phyloP scores from a whole-genome alignment of 1,284 basidiomycete species.

The Rhodotorula sp. region DNA sequence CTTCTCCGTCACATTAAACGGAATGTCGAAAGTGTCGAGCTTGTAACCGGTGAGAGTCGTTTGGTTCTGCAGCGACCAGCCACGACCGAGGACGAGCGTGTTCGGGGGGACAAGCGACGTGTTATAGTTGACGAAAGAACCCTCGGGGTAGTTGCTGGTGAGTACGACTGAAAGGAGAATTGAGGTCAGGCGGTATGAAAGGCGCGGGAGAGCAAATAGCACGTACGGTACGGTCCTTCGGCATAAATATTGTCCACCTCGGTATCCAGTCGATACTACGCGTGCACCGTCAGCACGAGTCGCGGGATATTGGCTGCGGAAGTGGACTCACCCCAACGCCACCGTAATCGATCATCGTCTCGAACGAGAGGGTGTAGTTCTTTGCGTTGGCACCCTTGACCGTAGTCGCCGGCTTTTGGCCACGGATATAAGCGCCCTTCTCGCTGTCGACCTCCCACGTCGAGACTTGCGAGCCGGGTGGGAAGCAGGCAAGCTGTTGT shows the following conservation, averaged over 20 bases:
- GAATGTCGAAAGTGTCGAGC: constrained; percentile 6
- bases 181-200: not conserved
- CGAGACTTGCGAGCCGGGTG: constrained; percentile 8
- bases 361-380: constrained; percentile 22
- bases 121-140: constrained; percentile 13
- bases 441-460: constrained; percentile 14
- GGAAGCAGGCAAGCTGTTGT: constrained; percentile 10
- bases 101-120: constrained; percentile 15
- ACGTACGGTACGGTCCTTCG: not conserved
- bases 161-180: constrained; percentile 7
- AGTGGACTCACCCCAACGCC: constrained; percentile 2
- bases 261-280: constrained; percentile 5
- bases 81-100: constrained; percentile 15
- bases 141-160: constrained; percentile 9
- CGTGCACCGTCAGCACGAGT: too few relatives aligned
- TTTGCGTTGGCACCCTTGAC: constrained; percentile 11
- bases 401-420: constrained; percentile 18
- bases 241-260: constrained; percentile 15
- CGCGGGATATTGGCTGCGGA: too few relatives aligned
- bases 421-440: constrained; percentile 13
- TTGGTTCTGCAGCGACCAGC: constrained; percentile 13
- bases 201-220: not conserved
- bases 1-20: constrained; percentile 8
- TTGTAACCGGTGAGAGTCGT: constrained; percentile 9
- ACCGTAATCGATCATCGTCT: constrained; percentile 16